These are phyloP conservation scores for Crepidotus variabilis DNA, from an alignment of 768 basidiomycete species.

Conservation along the genomic window DNA sequence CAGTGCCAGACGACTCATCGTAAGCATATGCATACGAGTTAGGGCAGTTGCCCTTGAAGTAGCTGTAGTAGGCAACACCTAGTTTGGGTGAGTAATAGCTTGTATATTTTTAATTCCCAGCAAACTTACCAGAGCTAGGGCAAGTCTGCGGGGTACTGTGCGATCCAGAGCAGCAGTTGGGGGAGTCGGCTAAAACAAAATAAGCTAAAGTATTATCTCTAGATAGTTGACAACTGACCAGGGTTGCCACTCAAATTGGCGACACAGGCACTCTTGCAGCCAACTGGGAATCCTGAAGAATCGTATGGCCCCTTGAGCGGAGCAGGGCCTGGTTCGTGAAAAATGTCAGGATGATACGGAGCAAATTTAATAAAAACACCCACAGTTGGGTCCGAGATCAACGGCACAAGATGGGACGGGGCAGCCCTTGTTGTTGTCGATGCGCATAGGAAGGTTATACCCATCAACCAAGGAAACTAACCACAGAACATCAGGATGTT, in stretches of 20 bases:
- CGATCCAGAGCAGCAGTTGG: conserved; percentile 61
- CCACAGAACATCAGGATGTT: no score
- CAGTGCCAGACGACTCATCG: conserved; percentile 46
- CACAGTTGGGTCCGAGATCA: conserved; percentile 53
- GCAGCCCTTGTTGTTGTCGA: conserved; percentile 40
- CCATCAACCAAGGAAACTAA: conserved; percentile 58
- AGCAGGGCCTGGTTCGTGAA: conserved; percentile 36
- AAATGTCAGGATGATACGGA: not conserved
- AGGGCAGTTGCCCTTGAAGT: conserved; percentile 41
- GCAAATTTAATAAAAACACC: not conserved
- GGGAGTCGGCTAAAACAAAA: conserved; percentile 40
- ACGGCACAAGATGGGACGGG: conserved; percentile 52
- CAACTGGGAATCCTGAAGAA: conserved; percentile 49
- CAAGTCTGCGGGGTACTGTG: conserved; percentile 49
- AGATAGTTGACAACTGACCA: conserved; percentile 18
- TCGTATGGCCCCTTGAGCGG: conserved; percentile 51
- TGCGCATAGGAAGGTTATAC: conserved; percentile 52
- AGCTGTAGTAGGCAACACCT: conserved; percentile 35
- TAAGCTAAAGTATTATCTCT: not conserved
- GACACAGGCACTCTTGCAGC: conserved; percentile 58
- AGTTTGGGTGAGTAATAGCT: conserved; percentile 24
- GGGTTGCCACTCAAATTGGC: conserved; percentile 40
- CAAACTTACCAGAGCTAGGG: conserved; percentile 36
- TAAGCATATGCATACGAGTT: conserved; percentile 51
- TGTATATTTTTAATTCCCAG: not conserved